Base-by-base conservation (phyloP, 2,329 filamentous ascomycete genomes). In the Cladosporium velox region DNA sequence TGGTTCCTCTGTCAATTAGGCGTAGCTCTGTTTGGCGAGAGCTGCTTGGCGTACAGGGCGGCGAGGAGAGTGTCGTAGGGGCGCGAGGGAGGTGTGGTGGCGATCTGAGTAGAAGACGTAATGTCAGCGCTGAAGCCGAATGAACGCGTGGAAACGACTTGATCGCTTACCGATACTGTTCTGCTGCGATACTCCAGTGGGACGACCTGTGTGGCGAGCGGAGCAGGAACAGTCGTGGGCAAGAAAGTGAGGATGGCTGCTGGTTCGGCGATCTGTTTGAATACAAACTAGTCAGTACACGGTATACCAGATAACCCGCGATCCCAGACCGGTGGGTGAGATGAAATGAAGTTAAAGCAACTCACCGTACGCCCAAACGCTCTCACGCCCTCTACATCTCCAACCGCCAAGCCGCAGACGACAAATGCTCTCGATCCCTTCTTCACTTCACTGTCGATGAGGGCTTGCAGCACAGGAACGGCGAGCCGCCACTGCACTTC, bases 401-500 rank as follows among this genome's bases (percentile, higher is more conserved):
- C 49, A 3, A 21, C 6, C 35, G 11, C 4, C 35, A 64, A 35
- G 1, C 61, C 61, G n/a, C 26, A 14, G 4, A 64, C 61, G 4
- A 64, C 28, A 18, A 64, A 21, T 2, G n/a, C 7, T 26, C 61
- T 47, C 51, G n/a, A 6, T 30, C 61, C 61, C 11, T 44, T 57
- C 35, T 44, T 26, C 15, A 57, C 61, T n/a, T 47, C 51, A 7
- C 18, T 15, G 3, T 55, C 61, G 10, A 64, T 64, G 5, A 64
- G 30, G n/a, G 38, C 18, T 38, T 30, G 10, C 11, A 64, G 34
- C 0, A 64, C 35, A 2, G 61, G 61, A 15, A 57, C 18, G 4
- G 24, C 11, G 5, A 64, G 34, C 1, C 49, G 34, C 61, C 61
- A 64, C 18, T 55, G 51, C 51, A 64, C 61, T 18, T 57, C 61